Evolutionary conservation across 2,329 filamentous ascomycete genomes (phyloP).

Genomic region (Penicillium sp.): DNA sequence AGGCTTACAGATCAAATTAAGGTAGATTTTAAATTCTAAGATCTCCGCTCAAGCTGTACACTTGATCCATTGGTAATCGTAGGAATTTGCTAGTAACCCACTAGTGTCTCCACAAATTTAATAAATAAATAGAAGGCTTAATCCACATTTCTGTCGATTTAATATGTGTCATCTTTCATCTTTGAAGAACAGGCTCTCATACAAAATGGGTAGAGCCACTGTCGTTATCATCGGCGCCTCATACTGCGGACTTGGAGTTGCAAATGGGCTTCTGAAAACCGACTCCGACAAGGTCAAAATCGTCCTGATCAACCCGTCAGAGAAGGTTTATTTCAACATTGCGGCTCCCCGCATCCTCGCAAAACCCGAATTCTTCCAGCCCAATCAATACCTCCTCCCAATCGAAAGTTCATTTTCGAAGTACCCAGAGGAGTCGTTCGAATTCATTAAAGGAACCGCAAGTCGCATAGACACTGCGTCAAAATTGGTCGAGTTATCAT

Average conservation of each 20-base stretch:
- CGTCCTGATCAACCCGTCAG: constrained; percentile 3
- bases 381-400: neutral
- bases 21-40: neutral
- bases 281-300: neutral
- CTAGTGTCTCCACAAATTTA: neutral
- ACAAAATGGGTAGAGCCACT: neutral
- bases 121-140: neutral
- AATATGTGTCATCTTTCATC: neutral
- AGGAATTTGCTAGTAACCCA: neutral
- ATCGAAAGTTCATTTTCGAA: neutral
- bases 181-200: too few species aligned
- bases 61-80: neutral
- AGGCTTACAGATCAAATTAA: neutral
- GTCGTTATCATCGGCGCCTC: constrained; percentile 7
- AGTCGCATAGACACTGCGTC: neutral
- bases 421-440: neutral
- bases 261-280: constrained; percentile 1
- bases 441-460: constrained; percentile 5
- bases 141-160: neutral
- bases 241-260: neutral
- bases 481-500: neutral
- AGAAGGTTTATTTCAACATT: constrained; percentile 7
- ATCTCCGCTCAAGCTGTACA: neutral
- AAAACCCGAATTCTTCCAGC: neutral
- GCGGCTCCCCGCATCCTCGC: constrained; percentile 3